Base-by-base conservation (phyloP, 1,284 basidiomycete genomes). In the Rhodotorula sp. region DNA sequence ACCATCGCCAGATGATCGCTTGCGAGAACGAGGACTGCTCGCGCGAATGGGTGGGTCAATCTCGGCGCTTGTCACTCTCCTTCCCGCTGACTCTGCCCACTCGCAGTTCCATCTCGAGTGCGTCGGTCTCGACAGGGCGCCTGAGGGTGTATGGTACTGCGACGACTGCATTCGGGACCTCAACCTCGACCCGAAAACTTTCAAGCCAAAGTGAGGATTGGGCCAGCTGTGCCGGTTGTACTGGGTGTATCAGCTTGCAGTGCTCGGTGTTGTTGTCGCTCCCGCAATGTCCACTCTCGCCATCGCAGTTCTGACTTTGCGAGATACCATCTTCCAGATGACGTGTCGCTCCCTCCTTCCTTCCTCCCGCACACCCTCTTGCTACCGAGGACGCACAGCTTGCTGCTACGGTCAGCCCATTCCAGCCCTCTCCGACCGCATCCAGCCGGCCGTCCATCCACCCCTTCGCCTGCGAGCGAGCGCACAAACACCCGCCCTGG, bases 21-120 rank as follows among this genome's bases (percentile, higher is more conserved):
- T 77, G 76, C 69, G 76, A 77, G 40, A 75, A 77, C 67, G 68
- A 75, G 0, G 70, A 75, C 34, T 77, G 76, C 65, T 46, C 51
- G 13, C 51, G 68, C 18, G 75, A 77, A 72, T 77, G 76, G 76
- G 76, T 76, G 24, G 56, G 70, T 67, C 13, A 0, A 15, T 30
- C 22, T 26, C 6, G 22, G 24, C 26, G 4, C 22, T 16, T 16
- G 22, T 40, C 26, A 18, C 57, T 2, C 26, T 20, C 34, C 6
- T 18, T 34, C n/a, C 24, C 6, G 22, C 59, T 44, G 11, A 55
- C 31, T n/a, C 22, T 6, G 26, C 37, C 31, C 37, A 15, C 24
- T 13, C 20, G 10, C 66, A 76, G 76, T 77, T 76, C 58, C 76
- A 77, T 54, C 57, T 74, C 31, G 62, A 63, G 18, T 77, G 76